Percentiles rank a stretch among this genome's conserved stretches.
Conservation (phyloP, 1,284 basidiomycete genomes). For the Termitomyces sp. region DNA sequence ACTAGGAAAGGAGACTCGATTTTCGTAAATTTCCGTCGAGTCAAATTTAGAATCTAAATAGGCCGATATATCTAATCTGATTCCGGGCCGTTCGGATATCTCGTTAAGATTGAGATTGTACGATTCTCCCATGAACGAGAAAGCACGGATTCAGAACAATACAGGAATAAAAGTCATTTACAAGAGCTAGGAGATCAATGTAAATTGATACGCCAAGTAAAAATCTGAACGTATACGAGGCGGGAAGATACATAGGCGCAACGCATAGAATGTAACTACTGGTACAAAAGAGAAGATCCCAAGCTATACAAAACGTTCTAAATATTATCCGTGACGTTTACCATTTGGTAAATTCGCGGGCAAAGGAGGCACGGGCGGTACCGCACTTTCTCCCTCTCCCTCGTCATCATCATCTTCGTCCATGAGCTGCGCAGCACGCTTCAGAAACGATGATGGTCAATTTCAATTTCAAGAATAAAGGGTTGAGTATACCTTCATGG, state of each 20-base stretch:
- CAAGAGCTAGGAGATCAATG: background rate
- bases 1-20: background rate
- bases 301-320: background rate
- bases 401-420: constrained; percentile 64
- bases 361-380: constrained; percentile 7
- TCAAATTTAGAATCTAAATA: background rate
- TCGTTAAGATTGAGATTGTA: background rate
- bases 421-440: constrained; percentile 64
- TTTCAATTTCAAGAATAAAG: background rate
- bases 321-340: constrained; percentile 3
- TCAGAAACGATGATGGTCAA: constrained; percentile 2
- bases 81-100: background rate
- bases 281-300: background rate
- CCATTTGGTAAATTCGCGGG: constrained; percentile 10
- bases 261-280: background rate
- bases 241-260: background rate
- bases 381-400: background rate
- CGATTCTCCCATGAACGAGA: background rate
- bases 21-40: constrained; percentile 1
- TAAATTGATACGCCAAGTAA: background rate
- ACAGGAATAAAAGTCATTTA: background rate
- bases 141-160: background rate
- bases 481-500: constrained; percentile 67
- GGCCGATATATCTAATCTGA: constrained; percentile 4
- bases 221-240: background rate